Evolutionary conservation across 768 basidiomycete species (phyloP), one percentile per base, ranked within the genome.

Genomic region (Rhodotorula paludigena): DNA sequence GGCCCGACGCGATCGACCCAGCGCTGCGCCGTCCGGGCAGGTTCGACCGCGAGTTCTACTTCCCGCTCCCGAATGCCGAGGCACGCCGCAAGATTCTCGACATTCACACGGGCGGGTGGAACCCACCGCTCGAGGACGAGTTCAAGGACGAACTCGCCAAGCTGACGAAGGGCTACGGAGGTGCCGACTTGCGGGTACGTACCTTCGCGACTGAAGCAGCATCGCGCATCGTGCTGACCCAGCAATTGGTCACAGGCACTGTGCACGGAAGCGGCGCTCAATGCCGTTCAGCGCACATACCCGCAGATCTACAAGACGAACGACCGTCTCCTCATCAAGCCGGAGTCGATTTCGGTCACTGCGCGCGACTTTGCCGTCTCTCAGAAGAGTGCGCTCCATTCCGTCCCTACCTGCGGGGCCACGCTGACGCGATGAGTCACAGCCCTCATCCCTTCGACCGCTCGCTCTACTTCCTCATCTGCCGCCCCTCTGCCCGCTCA

Each of bases 11-110:
- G n/a, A 87, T 99, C 63, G 96, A 99, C 78, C 92, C 96, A 28
- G 96, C 96, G 2, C 79, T 99, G 57, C 83, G 96, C 38, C 82
- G 96, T 33, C 96, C 94, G 1, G 96, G 96, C 25, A 82, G 96
- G 67, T 98, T 99, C 74, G 96, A 99, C 80, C 82, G 96, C 57
- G 94, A 98, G 79, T 98, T 99, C 78, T 98, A 96, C 80, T 98
- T 99, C 78, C 89, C 90, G 7, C 78, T 99, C 49, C 96, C 96
- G 1, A 85, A 85, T 30, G 76, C 88, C 25, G 87, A 87, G 28
- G 96, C 92, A 3, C 80, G 96, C 65, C 87, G 90, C 79, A 88
- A 86, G 79, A 98, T 99, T 68, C 78, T 98, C 75, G 80, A 82
- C 23, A 96, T 98, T 74, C 90, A 96, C 84, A 97, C 92, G 36